A percentile compares a stretch with the other conserved stretches of the same genome.
phyloP scores from a whole-genome alignment of 2,329 filamentous ascomycete genomes.

The Sporothrix sp. region DNA sequence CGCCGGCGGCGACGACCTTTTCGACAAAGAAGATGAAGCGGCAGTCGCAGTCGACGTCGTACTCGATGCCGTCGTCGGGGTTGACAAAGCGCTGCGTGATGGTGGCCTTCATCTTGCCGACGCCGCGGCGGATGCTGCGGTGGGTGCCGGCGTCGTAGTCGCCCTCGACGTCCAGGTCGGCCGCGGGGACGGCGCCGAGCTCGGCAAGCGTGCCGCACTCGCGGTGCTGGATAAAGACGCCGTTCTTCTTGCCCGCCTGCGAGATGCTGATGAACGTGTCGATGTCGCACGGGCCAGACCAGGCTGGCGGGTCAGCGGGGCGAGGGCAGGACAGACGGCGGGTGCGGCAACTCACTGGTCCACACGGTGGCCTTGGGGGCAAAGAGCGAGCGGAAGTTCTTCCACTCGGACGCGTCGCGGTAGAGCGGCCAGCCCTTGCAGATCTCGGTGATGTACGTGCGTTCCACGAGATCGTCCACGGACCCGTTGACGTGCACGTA shows the following conservation, averaged over 20 bases:
- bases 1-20: conserved; percentile 12
- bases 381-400: conserved; percentile 41
- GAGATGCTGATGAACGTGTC: conserved; percentile 41
- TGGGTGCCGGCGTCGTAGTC: conserved; percentile 21
- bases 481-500: conserved; percentile 39
- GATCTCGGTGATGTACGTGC: conserved; percentile 39
- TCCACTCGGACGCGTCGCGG: conserved; percentile 42
- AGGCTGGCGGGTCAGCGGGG: conserved; percentile 27
- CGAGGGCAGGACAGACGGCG: conserved; percentile 6
- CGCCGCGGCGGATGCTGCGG: conserved; percentile 33
- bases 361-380: conserved; percentile 37
- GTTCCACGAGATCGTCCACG: conserved; percentile 31
- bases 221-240: conserved; percentile 49
- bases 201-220: conserved; percentile 25
- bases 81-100: conserved; percentile 40
- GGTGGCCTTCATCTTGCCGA: conserved; percentile 32
- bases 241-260: conserved; percentile 38
- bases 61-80: conserved; percentile 26
- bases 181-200: conserved; percentile 17
- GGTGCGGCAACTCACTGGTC: conserved; percentile 32
- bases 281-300: conserved; percentile 33
- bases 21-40: conserved; percentile 40
- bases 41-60: conserved; percentile 42
- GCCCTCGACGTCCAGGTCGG: neutral
- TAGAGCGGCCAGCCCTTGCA: conserved; percentile 47